These are phyloP conservation scores for Eucalyptus erythrocorys DNA, from an alignment of 345 rosid species.

Conservation along the genomic window DNA sequence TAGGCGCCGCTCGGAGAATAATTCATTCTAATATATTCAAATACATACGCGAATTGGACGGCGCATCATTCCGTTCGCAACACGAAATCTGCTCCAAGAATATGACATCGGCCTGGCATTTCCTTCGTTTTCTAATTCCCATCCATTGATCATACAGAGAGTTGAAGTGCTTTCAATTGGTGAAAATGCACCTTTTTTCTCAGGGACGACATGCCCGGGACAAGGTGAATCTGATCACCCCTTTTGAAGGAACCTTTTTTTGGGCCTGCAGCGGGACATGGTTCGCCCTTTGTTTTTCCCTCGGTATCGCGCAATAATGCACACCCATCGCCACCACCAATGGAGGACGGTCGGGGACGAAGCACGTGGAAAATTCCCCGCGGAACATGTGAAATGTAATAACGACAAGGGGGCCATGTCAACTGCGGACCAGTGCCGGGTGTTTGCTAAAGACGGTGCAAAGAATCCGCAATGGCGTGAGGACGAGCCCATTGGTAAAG, in stretches of 20 bases:
- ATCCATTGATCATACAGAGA: not conserved
- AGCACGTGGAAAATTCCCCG: not conserved
- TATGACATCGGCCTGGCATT: not conserved
- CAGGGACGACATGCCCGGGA: not conserved
- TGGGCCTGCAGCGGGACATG: not conserved
- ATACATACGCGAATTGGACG: not conserved
- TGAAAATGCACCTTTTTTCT: not conserved
- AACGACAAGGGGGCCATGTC: not conserved
- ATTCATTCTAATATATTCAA: not conserved
- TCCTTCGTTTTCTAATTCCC: not conserved
- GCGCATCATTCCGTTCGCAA: not conserved
- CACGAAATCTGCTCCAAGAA: not conserved
- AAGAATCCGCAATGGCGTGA: not conserved
- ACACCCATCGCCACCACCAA: not conserved
- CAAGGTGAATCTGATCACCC: not conserved
- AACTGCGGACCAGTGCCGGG: not conserved
- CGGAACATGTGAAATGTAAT: not conserved
- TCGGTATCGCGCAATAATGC: not conserved
- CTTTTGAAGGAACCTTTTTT: not conserved
- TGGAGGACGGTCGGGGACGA: not conserved
- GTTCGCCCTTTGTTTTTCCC: not conserved
- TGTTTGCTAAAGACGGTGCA: not conserved
- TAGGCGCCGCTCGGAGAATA: not conserved
- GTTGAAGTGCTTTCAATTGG: not conserved
- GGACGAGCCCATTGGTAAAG: not conserved